phyloP scores from a whole-genome alignment of 495 filamentous ascomycete species.

The Melanomma pulvis-pyrius region DNA sequence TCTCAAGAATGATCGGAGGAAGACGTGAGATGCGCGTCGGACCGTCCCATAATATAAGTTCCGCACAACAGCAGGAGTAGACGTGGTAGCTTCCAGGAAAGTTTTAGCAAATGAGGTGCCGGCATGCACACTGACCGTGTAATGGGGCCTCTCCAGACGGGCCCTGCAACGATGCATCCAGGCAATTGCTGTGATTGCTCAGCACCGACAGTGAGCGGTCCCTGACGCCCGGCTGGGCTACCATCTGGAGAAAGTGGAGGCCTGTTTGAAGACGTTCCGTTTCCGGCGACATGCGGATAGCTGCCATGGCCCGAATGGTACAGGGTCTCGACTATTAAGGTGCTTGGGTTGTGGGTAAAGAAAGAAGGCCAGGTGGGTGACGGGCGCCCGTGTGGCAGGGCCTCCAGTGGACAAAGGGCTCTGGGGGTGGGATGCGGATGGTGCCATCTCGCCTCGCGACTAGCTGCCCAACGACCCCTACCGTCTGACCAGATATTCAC shows the following conservation, averaged over 20 bases:
- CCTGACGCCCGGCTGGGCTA: conserved; percentile 24
- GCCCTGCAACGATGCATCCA: conserved; percentile 16
- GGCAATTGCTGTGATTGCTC: conserved; percentile 10
- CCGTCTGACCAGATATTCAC: conserved; percentile 5
- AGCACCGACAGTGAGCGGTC: conserved; percentile 15
- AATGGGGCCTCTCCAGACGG: neutral
- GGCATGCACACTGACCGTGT: conserved; percentile 4
- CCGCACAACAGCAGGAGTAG: neutral
- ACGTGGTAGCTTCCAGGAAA: neutral
- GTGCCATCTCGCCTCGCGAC: conserved; percentile 21
- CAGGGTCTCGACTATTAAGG: conserved; percentile 24
- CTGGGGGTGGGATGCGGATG: conserved; percentile 14
- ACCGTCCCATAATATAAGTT: conserved; percentile 29
- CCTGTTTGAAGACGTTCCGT: conserved; percentile 30
- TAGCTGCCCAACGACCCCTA: conserved; percentile 4
- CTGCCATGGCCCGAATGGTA: conserved; percentile 12
- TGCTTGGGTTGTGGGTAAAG: conserved; percentile 20
- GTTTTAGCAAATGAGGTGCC: conserved; percentile 9
- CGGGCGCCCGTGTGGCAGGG: conserved; percentile 13
- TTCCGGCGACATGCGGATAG: conserved; percentile 29
- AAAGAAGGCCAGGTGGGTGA: conserved; percentile 9
- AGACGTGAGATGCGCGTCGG: conserved; percentile 14
- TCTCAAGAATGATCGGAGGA: conserved; percentile 24
- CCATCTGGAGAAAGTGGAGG: conserved; percentile 22
- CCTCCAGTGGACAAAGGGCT: neutral